Conservation (phyloP, 2,329 filamentous ascomycete species). For the Huntiella decipiens region DNA sequence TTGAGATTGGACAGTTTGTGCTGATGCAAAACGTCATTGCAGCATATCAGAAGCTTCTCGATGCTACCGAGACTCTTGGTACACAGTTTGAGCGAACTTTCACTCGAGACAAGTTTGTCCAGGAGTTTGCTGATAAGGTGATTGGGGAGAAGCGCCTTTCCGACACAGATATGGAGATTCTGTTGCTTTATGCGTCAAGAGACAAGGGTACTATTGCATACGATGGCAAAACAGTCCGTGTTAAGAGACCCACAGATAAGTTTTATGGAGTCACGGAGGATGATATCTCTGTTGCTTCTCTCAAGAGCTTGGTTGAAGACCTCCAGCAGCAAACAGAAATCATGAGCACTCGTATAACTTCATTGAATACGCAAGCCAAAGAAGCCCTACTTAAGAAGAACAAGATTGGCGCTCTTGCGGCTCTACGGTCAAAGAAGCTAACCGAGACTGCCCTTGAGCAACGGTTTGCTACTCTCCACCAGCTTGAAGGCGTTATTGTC, state of each 20-base stretch:
- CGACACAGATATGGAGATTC: conserved; percentile 45
- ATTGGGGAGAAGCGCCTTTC: conserved; percentile 32
- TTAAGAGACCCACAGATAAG: conserved; percentile 28
- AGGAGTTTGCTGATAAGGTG: conserved; percentile 35
- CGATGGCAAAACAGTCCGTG: conserved; percentile 54
- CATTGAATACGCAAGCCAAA: conserved; percentile 45
- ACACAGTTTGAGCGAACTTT: conserved; percentile 48
- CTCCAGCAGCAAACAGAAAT: conserved; percentile 53
- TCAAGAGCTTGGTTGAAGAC: conserved; percentile 60
- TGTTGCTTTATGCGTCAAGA: conserved; percentile 50
- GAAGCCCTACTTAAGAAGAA: conserved; percentile 56
- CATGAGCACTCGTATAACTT: conserved; percentile 46
- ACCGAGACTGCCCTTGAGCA: conserved; percentile 55
- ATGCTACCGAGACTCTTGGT: conserved; percentile 23
- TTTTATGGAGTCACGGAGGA: conserved; percentile 45
- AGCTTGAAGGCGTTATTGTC: conserved; percentile 67
- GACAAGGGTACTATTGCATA: conserved; percentile 41
- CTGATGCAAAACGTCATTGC: conserved; percentile 43
- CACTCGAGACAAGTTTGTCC: conserved; percentile 44
- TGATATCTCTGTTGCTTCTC: conserved; percentile 63
- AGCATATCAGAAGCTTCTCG: conserved; percentile 34
- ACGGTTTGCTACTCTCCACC: conserved; percentile 53
- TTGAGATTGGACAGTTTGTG: conserved; percentile 45
- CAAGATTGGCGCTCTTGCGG: conserved; percentile 52
- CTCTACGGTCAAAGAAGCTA: conserved; percentile 66